A percentile compares a stretch with the other conserved stretches of the same genome.
Conservation (phyloP, 1,284 basidiomycete species). For the Exobasidium rhododendri region DNA sequence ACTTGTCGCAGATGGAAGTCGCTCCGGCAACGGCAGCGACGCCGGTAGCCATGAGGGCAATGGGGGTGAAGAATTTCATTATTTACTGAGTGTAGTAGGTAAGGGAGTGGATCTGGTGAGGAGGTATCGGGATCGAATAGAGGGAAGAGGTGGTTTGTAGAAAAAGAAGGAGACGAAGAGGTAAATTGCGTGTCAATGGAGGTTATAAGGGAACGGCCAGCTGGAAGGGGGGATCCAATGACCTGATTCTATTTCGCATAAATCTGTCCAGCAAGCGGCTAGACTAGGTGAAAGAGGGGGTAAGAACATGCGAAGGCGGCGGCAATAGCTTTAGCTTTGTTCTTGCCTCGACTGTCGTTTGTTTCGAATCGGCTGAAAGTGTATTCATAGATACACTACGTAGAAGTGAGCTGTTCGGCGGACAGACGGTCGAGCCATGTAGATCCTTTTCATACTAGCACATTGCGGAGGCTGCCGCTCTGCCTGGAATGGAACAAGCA, state of each 20-base stretch:
- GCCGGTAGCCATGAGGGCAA: slow-evolving; percentile 8
- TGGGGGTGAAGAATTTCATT: slow-evolving; percentile 15
- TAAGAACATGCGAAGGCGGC: too few species aligned
- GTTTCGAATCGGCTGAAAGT: too few species aligned
- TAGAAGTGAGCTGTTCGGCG: too few species aligned
- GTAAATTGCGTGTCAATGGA: background rate
- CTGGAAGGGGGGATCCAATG: background rate
- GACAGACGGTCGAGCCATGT: too few species aligned
- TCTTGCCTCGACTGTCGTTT: too few species aligned
- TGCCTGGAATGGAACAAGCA: too few species aligned
- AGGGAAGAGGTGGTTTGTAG: background rate
- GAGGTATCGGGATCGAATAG: background rate
- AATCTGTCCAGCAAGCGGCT: background rate
- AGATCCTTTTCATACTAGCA: too few species aligned
- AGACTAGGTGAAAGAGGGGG: background rate
- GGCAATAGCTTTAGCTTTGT: too few species aligned
- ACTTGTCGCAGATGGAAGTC: slow-evolving; percentile 25
- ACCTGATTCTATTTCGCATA: background rate
- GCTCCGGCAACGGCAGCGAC: slow-evolving; percentile 2
- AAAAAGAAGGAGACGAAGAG: background rate
- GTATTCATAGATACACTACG: too few species aligned
- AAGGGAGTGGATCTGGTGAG: slow-evolving; percentile 4
- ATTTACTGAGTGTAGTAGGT: slow-evolving; percentile 10
- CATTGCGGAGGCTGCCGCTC: too few species aligned
- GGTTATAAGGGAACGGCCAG: slow-evolving; percentile 1